phyloP scores from a whole-genome alignment of 306 rosid species.

The Trifolium fragiferum region DNA sequence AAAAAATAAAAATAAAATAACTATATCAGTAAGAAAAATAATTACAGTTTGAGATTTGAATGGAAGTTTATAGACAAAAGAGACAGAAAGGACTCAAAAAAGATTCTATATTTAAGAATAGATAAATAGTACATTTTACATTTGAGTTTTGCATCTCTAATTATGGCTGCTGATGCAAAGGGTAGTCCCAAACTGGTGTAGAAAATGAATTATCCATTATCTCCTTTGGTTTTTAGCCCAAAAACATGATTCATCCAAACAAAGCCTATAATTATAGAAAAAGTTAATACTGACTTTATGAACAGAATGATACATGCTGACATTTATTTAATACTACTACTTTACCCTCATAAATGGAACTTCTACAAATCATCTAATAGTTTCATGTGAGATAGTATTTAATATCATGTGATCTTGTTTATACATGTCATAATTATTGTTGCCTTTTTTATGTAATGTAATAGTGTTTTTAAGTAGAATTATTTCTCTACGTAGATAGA shows the following conservation, averaged over 20 bases:
- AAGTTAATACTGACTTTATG: neutral
- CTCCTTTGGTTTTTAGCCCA: neutral
- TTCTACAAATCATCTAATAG: neutral
- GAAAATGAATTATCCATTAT: constrained; percentile 1
- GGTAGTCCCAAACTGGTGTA: neutral
- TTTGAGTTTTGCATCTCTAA: neutral
- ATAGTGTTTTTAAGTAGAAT: neutral
- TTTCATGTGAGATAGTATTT: constrained; percentile 11
- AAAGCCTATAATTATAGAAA: constrained; percentile 7
- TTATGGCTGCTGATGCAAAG: constrained; percentile 4
- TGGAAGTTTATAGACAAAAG: neutral
- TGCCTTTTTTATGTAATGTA: constrained; percentile 1
- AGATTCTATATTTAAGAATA: neutral
- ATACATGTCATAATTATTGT: neutral
- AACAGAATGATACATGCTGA: neutral
- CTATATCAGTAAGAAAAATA: neutral
- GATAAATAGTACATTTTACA: neutral
- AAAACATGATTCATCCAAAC: constrained; percentile 13
- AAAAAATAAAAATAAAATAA: neutral
- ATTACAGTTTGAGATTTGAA: neutral
- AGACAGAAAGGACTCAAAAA: neutral
- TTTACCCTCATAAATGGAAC: neutral
- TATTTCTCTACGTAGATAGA: neutral
- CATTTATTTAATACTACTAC: neutral
- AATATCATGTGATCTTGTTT: constrained; percentile 18